These are phyloP conservation scores for Omphalea diandra DNA, from an alignment of 441 rosid species.

Conservation along the genomic window DNA sequence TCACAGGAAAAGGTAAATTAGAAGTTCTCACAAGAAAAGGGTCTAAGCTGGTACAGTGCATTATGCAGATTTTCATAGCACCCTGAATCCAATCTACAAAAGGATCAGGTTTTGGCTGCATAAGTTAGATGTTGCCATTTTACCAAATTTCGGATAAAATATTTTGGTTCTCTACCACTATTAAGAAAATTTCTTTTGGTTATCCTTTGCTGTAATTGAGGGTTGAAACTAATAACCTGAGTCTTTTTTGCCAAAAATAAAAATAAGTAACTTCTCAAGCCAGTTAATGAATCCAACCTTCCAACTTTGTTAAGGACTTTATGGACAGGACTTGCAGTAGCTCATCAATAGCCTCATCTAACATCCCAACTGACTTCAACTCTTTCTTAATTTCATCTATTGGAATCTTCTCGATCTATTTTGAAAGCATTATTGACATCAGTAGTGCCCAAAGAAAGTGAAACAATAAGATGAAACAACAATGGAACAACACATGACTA, in stretches of 20 bases:
- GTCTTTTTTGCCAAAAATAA: background rate
- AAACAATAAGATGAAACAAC: background rate
- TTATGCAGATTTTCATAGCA: background rate
- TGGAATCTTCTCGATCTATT: conserved; percentile 77
- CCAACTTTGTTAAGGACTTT: conserved; percentile 72
- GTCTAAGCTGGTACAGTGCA: background rate
- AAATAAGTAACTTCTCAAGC: conserved; percentile 9
- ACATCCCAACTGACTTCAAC: conserved; percentile 57
- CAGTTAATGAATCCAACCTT: conserved; percentile 48
- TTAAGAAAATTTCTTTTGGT: background rate
- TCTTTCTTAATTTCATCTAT: conserved; percentile 69
- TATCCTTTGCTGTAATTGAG: background rate
- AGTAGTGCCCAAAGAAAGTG: conserved; percentile 7
- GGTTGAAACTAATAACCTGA: conserved; percentile 7
- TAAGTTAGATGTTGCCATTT: background rate
- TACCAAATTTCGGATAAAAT: background rate
- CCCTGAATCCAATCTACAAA: background rate
- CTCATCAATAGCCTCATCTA: conserved; percentile 62
- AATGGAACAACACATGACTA: background rate
- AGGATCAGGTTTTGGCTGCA: background rate
- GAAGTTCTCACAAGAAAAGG: background rate
- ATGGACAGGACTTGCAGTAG: conserved; percentile 69
- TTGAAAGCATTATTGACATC: conserved; percentile 14
- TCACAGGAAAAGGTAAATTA: background rate
- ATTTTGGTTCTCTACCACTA: background rate